Evolutionary conservation across 1,284 basidiomycete genomes (phyloP), one percentile per base, ranked within the genome.

Genomic region (Cutaneotrichosporon cyanovorans): DNA sequence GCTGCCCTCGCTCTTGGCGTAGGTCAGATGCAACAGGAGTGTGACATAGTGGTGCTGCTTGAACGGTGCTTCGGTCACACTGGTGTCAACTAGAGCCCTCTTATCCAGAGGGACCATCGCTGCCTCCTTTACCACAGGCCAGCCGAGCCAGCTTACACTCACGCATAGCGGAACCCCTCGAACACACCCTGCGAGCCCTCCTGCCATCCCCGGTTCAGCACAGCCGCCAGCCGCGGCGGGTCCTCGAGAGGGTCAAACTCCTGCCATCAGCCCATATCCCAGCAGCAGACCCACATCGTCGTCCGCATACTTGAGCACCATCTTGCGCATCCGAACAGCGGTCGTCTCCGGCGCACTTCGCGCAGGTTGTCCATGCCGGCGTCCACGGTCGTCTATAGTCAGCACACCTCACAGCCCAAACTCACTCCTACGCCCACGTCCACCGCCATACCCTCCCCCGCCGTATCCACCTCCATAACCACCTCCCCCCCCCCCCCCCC

Each of bases 21-120:
- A 61, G 80, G 79, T 42, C 21, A 93, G 74, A 34, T 81, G 73
- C 28, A 82, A 77, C 30, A 93, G 76, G n/a, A 93, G 72, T 10
- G 85, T 79, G 11, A 85, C 87, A 69, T 89, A 90, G 65, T 83
- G 85, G 0, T 87, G 84, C 39, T 87, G 84, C 75, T 96, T 96
- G 75, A 81, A 90, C 0, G 90, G 90, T 60, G 92, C 82, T 69
- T 95, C 87, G 0, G 84, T 87, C 40, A 92, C 79, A 22, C 82
- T 82, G 61, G 7, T n/a, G 36, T 49, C 9, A 41, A 19, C 25
- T 7, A 28, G 25, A 7, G 25, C 7, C 25, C 7, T 28, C 25
- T n/a, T n/a, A n/a, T n/a, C n/a, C 19, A 18, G n/a, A 9, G 14
- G 10, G 18, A 3, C 16, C 21, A n/a, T 12, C 6, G 5, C 11